Conservation (phyloP, 768 basidiomycete species). For the Lepiota venenata region DNA sequence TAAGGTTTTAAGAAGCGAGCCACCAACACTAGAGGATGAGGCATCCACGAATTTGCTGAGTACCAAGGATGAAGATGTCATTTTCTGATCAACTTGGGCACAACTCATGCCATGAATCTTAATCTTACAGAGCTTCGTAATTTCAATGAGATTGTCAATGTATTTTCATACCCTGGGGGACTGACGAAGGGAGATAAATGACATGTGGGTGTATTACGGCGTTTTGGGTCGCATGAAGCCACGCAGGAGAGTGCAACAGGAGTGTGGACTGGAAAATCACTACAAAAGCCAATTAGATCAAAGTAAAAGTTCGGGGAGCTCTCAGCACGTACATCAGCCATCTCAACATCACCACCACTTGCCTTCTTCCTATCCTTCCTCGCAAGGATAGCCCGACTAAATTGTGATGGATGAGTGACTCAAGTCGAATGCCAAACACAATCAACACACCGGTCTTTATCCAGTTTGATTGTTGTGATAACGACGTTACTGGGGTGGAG, state of each 20-base stretch:
- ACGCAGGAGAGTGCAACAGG: background rate
- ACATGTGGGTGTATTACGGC: background rate
- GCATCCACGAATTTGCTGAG: slow-evolving; percentile 59
- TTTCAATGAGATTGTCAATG: background rate
- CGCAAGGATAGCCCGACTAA: slow-evolving; percentile 80
- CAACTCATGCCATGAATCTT: background rate
- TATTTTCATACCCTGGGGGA: background rate
- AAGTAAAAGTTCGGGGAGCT: slow-evolving; percentile 2
- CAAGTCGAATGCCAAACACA: background rate
- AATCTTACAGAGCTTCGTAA: background rate
- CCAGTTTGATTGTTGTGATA: slow-evolving; percentile 88
- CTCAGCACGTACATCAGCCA: slow-evolving; percentile 64
- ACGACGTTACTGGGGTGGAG: slow-evolving; percentile 97
- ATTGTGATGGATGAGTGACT: slow-evolving; percentile 6
- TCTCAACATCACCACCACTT: slow-evolving; percentile 64
- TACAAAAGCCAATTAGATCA: slow-evolving; percentile 19
- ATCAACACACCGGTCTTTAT: slow-evolving; percentile 73
- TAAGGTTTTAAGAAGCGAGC: slow-evolving; percentile 26
- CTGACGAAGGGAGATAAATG: background rate
- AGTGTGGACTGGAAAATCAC: slow-evolving; percentile 28
- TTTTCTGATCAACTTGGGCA: slow-evolving; percentile 58
- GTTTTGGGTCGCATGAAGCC: no score
- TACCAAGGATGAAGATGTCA: slow-evolving; percentile 89
- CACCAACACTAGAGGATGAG: slow-evolving; percentile 28
- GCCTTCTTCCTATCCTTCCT: slow-evolving; percentile 80